These are phyloP conservation scores for Mortierella sp. DNA, from an alignment of 371 early-diverging fungal species.

Conservation along the genomic window DNA sequence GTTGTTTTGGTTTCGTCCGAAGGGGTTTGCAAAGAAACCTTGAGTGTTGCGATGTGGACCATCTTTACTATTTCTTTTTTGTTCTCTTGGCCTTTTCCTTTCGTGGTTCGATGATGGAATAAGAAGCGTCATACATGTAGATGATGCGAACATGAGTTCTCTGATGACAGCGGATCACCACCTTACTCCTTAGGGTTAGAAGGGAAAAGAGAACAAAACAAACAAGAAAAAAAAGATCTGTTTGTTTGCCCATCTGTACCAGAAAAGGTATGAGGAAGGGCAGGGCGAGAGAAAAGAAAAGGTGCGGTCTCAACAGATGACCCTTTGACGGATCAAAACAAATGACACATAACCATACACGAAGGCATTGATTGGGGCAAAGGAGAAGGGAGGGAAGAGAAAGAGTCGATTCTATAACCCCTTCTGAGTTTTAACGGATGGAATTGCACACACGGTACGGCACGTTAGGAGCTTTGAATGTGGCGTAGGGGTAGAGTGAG, in stretches of 20 bases:
- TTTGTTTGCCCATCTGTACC: neutral
- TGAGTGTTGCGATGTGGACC: neutral
- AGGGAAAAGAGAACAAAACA: neutral
- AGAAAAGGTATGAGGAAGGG: neutral
- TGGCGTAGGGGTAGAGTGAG: neutral
- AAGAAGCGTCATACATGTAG: neutral
- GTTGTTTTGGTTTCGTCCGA: neutral
- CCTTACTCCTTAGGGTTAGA: neutral
- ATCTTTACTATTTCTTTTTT: neutral
- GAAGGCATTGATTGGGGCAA: neutral
- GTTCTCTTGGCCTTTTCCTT: neutral
- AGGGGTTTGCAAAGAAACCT: neutral
- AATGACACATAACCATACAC: neutral
- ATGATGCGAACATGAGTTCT: neutral
- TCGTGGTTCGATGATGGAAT: neutral
- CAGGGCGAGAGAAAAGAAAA: neutral
- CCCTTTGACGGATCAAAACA: neutral
- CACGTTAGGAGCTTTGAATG: neutral
- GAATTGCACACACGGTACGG: neutral
- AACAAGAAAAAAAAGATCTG: neutral
- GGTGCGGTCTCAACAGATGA: neutral
- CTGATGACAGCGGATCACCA: neutral
- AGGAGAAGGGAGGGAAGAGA: no score
- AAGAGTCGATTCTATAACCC: no score
- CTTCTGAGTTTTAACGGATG: conserved; percentile 10